Evolutionary conservation across 345 rosid genomes (phyloP).

Genomic region (Eucalyptus viminalis): DNA sequence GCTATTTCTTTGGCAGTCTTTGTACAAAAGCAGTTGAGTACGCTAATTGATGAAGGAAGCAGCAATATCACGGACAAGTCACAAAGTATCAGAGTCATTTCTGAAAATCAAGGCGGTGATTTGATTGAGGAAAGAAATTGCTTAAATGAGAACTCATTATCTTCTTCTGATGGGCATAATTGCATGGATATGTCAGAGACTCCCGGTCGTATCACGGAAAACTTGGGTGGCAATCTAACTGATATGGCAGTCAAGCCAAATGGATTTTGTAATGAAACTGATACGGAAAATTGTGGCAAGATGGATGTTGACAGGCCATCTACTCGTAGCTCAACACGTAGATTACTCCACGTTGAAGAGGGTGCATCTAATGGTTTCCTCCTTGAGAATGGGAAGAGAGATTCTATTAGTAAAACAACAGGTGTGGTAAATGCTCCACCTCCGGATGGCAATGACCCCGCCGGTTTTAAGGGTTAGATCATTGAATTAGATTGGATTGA

Average conservation of each 20-base stretch:
- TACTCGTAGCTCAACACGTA: not conserved
- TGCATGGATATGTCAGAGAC: not conserved
- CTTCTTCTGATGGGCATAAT: not conserved
- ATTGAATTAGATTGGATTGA: not conserved
- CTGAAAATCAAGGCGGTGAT: slow-evolving; percentile 1
- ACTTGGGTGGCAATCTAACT: not conserved
- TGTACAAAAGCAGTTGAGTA: slow-evolving; percentile 47
- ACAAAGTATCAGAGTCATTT: not conserved
- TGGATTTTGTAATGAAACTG: not conserved
- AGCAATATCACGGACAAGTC: not conserved
- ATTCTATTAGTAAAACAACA: not conserved
- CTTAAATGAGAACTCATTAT: not conserved
- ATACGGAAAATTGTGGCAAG: slow-evolving; percentile 4
- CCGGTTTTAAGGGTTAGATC: not conserved
- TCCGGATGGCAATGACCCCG: not conserved
- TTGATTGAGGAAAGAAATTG: not conserved
- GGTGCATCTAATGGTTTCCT: slow-evolving; percentile 1
- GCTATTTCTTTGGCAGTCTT: slow-evolving; percentile 53
- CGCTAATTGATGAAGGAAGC: slow-evolving; percentile 14
- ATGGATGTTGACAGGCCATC: slow-evolving; percentile 4
- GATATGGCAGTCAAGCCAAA: not conserved
- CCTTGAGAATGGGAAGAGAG: not conserved
- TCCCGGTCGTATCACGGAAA: not conserved
- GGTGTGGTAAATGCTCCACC: not conserved
- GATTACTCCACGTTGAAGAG: not conserved